Evolutionary conservation across 2,329 filamentous ascomycete genomes (phyloP).

Genomic region (Karstenula rhodostoma): DNA sequence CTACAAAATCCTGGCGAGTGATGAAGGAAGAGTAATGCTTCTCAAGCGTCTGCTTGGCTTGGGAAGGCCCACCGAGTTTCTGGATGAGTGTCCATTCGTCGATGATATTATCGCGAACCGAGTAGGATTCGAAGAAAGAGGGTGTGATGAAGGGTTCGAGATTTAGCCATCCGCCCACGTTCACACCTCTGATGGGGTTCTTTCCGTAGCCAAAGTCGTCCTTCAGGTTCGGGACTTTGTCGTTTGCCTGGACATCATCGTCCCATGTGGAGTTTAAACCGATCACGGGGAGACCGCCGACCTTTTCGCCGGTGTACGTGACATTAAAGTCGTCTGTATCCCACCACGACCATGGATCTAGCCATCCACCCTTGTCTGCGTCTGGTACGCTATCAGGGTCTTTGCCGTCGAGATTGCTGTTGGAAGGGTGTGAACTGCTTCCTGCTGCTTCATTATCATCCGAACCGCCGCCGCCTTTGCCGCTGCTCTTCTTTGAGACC

Average conservation of each 20-base stretch:
- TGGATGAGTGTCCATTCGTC: constrained; percentile 86
- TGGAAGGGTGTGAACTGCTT: constrained; percentile 46
- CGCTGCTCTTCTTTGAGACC: constrained; percentile 54
- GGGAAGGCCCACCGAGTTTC: constrained; percentile 69
- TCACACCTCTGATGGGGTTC: constrained; percentile 86
- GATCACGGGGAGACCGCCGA: constrained; percentile 90
- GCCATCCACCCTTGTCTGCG: constrained; percentile 74
- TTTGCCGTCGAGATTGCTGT: constrained; percentile 56
- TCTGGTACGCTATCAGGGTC: constrained; percentile 56
- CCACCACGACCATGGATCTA: constrained; percentile 92
- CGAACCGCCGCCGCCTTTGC: constrained; percentile 31
- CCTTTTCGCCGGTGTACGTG: constrained; percentile 85
- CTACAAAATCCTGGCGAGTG: constrained; percentile 80
- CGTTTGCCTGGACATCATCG: constrained; percentile 79
- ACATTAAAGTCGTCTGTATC: constrained; percentile 92
- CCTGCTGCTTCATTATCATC: constrained; percentile 24
- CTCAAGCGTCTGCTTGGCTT: constrained; percentile 75
- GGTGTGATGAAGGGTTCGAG: constrained; percentile 96
- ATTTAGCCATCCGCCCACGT: constrained; percentile 91
- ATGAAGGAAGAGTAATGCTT: constrained; percentile 91
- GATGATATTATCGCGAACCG: constrained; percentile 69
- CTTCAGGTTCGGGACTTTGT: constrained; percentile 79
- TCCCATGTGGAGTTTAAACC: constrained; percentile 87
- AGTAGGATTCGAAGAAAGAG: constrained; percentile 80
- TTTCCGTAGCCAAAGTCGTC: constrained; percentile 80